phyloP scores from a whole-genome alignment of 345 rosid species.

The Viola odorata region DNA sequence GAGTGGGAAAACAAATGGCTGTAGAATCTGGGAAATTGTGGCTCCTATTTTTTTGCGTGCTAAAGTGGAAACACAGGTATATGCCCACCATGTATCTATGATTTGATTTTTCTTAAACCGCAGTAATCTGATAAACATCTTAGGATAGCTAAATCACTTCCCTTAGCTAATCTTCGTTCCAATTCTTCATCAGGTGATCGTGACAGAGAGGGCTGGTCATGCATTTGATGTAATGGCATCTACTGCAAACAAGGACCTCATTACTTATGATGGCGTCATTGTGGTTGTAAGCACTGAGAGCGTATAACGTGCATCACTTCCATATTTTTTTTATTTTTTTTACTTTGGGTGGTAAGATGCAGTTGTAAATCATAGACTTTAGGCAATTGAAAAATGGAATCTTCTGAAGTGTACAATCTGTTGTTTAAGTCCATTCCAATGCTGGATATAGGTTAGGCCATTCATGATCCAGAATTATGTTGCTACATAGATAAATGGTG shows the following conservation, averaged over 20 bases:
- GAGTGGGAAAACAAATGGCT: constrained; percentile 82
- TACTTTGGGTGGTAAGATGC: neutral
- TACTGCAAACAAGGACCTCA: constrained; percentile 50
- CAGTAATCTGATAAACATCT: neutral
- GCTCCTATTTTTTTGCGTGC: constrained; percentile 69
- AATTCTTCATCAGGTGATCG: constrained; percentile 53
- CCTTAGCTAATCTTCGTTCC: neutral
- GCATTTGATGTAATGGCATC: constrained; percentile 76
- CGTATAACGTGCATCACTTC: too few species aligned
- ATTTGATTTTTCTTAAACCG: neutral
- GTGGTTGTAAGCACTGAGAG: constrained; percentile 60
- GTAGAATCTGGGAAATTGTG: constrained; percentile 68
- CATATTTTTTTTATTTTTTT: constrained; percentile 4
- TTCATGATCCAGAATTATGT: too few species aligned
- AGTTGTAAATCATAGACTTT: constrained; percentile 4
- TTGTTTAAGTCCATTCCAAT: too few species aligned
- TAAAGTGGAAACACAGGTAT: constrained; percentile 66
- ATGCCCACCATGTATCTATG: neutral
- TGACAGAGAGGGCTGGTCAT: constrained; percentile 79
- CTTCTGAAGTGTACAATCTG: neutral
- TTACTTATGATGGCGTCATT: constrained; percentile 68
- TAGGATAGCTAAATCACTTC: neutral
- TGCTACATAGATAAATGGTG: too few species aligned
- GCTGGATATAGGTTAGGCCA: too few species aligned
- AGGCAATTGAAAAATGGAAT: neutral